Evolutionary conservation across 73 alveolate genomes (phyloP), one percentile per base, ranked within the genome.

Genomic region (Paramecium pentaurelia): DNA sequence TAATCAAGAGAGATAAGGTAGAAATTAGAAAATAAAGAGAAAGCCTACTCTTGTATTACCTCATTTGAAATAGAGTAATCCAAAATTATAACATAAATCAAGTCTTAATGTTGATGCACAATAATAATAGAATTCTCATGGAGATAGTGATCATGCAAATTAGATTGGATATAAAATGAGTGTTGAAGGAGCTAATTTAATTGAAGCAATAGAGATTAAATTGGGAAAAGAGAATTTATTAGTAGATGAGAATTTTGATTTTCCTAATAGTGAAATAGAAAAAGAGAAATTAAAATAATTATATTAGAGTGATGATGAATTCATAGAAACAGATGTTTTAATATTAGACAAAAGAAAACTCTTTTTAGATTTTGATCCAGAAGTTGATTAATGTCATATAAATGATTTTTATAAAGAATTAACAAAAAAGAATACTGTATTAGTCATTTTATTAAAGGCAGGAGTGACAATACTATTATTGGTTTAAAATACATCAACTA

Each of bases 11-110:
- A 60, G 77, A 14, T 28, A 28, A 64, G 47, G 51, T 2, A 64
- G 84, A 27, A 42, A 64, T 10, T 14, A 34, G 27, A 64, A 27
- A 28, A 3, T 64, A 8, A 25, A 60, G 18, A 80, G 58, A 36
- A 80, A 80, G 28, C 73, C 91, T 16, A 32, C 91, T n/a, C 32
- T 80, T 18, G 45, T 80, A 20, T 42, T 49, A 8, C 91, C 91
- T 9, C 58, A 34, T 42, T 9, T 80, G 8, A 80, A 80, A 36
- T 42, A 32, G 54, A 47, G 16, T 42, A 64, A 27, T 80, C 16
- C 42, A 14, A 73, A 34, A 14, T 20, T 80, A 80, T 7, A 8
- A 27, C 91, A 80, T 47, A 80, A 80, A 44, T 80, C 91, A 16
- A 80, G 91, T 47, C 20, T 80, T 10, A 80, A 80, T 49, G 47